Conservation (phyloP, 2,329 filamentous ascomycete genomes). For the Microsporum audouinii region DNA sequence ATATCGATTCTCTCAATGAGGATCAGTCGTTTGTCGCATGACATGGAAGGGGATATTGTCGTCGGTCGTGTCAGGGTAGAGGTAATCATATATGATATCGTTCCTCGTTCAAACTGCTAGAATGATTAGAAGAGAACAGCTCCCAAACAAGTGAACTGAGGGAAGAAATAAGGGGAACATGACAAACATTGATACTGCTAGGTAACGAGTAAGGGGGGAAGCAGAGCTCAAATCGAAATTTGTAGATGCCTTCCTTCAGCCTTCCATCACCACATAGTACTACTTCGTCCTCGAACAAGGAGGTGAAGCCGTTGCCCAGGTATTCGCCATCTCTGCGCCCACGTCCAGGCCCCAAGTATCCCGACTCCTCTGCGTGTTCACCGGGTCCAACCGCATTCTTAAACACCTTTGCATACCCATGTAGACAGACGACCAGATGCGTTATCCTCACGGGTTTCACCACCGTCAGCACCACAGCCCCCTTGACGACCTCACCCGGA, state of each 20-base stretch:
- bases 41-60: constrained; percentile 66
- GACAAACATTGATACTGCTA: constrained; percentile 87
- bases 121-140: background rate
- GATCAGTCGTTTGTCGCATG: constrained; percentile 69
- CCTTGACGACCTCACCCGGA: constrained; percentile 51
- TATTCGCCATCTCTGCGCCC: constrained; percentile 44
- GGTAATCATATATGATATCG: constrained; percentile 81
- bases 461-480: constrained; percentile 49
- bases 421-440: constrained; percentile 51
- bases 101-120: constrained; percentile 83
- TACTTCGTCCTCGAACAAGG: constrained; percentile 54
- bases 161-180: constrained; percentile 9
- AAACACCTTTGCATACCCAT: constrained; percentile 55
- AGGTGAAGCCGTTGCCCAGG: constrained; percentile 53
- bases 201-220: constrained; percentile 50
- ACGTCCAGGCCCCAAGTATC: constrained; percentile 43
- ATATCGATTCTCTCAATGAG: constrained; percentile 78
- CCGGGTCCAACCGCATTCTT: constrained; percentile 49
- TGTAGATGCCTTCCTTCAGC: constrained; percentile 52
- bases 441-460: constrained; percentile 51
- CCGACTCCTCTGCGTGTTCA: constrained; percentile 40
- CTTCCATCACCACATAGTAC: constrained; percentile 54
- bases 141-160: background rate
- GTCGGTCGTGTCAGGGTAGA: constrained; percentile 83
- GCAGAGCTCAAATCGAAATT: constrained; percentile 53